phyloP scores from a whole-genome alignment of 2,329 filamentous ascomycete genomes.

The Pleomassaria siparia region DNA sequence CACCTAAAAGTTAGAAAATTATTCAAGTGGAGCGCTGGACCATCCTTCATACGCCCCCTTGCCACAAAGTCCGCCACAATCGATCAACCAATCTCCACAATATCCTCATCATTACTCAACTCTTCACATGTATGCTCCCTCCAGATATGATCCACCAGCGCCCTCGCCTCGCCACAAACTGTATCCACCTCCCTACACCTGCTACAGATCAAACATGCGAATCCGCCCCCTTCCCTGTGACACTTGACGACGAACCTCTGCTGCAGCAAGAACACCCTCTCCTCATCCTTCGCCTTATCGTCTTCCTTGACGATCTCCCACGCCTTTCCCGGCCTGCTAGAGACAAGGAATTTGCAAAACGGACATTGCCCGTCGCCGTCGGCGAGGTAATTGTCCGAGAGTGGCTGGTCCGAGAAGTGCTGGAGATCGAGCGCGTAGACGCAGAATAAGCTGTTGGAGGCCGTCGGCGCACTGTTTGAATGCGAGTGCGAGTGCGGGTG shows the following conservation, averaged over 20 bases:
- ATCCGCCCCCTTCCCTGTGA: constrained; percentile 30
- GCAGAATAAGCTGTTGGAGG: constrained; percentile 26
- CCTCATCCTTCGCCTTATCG: constrained; percentile 7
- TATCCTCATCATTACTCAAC: constrained; percentile 29
- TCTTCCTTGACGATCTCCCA: constrained; percentile 32
- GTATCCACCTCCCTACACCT: constrained; percentile 29
- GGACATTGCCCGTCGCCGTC: constrained; percentile 31
- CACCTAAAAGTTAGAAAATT: no score
- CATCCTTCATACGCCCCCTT: no score
- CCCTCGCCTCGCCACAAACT: constrained; percentile 22
- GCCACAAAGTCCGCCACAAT: no score
- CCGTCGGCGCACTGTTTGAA: not conserved
- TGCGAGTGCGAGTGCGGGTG: not conserved
- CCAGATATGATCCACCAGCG: constrained; percentile 39
- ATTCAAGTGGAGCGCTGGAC: no score
- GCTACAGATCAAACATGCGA: constrained; percentile 34
- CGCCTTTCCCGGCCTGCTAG: constrained; percentile 23
- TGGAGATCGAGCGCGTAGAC: constrained; percentile 36
- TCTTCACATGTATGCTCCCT: constrained; percentile 31
- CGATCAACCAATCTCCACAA: constrained; percentile 18
- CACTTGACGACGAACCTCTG: constrained; percentile 37
- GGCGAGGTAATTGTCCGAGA: constrained; percentile 24
- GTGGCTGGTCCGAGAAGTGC: constrained; percentile 16
- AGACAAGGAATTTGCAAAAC: constrained; percentile 25
- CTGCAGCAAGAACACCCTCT: constrained; percentile 22